Base-by-base conservation (phyloP, 2,329 filamentous ascomycete genomes). In the Colletotrichum sp. region DNA sequence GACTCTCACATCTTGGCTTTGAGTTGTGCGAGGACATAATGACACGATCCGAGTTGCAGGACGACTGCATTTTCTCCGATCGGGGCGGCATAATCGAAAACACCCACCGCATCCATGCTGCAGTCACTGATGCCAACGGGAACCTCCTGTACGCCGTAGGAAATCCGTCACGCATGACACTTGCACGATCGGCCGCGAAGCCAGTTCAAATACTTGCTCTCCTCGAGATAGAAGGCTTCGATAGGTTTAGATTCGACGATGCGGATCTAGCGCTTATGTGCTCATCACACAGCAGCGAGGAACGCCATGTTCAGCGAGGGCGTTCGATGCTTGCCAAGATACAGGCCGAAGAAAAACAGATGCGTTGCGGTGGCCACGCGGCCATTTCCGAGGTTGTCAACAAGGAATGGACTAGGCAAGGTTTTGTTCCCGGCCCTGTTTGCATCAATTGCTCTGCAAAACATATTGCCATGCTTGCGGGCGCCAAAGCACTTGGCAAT, bases 401-500 rank as follows among this genome's bases (percentile, higher is more conserved):
- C 43, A 52, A 52, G 43, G 43, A 52, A 22, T 52, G 43, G 43
- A 52, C 22, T 12, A 52, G n/a, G 43, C 18, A 22, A 0, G 3
- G 6, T 0, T 22, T 52, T 0, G 43, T 52, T 3, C n/a, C 43
- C 1, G 43, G 43, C 43, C 43, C 43, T 12, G n/a, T 52, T 22
- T 52, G 43, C 43, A 52, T 22, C 6, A 52, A 52, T 13, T 52
- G 43, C 43, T 52, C 43, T 22, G 43, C n/a, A 12, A 52, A 52
- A 22, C 43, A 52, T 52, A 22, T 22, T 13, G 43, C 43, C 43
- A 52, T 52, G 43, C 43, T 52, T 1, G 43, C 43, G n/a, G 43
- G 43, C n/a, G 43, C 43, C n/a, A 52, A 22, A 52, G n/a, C 43
- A 4, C n/a, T 52, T 18, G 43, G 43, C n/a, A 52, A 22, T 0